phyloP scores from a whole-genome alignment of 2,329 filamentous ascomycete genomes.

The Colletotrichum cuscutae region DNA sequence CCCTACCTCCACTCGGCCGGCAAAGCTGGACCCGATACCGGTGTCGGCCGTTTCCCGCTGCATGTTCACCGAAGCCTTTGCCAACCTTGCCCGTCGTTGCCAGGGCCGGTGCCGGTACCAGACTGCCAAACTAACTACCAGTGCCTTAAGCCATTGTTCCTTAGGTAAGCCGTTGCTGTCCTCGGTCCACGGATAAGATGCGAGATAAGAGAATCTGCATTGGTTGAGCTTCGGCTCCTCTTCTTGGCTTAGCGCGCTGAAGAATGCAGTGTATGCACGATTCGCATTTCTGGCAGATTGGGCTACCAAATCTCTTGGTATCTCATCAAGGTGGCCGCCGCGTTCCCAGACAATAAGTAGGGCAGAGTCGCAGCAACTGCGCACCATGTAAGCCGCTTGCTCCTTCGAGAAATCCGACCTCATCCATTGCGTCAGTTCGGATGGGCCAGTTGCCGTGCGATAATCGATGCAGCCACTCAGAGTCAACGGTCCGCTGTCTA shows the following conservation, averaged over 20 bases:
- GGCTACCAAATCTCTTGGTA: conserved; percentile 10
- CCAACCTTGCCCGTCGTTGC: conserved; percentile 1
- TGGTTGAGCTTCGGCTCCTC: conserved; percentile 21
- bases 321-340: conserved; percentile 3
- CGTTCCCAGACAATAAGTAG: conserved; percentile 2
- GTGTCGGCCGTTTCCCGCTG: conserved; percentile 16
- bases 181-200: conserved; percentile 1
- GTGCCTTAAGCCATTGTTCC: neutral
- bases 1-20: neutral
- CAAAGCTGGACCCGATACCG: conserved; percentile 2
- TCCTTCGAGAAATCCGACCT: conserved; percentile 23
- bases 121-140: too few relatives aligned
- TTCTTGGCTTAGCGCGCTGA: conserved; percentile 18
- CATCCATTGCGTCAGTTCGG: conserved; percentile 28
- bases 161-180: neutral
- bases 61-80: neutral
- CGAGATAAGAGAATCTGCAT: conserved; percentile 24
- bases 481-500: conserved; percentile 15
- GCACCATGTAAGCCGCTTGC: conserved; percentile 17
- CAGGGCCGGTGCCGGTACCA: neutral
- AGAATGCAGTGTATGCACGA: neutral
- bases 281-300: conserved; percentile 13
- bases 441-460: conserved; percentile 18
- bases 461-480: conserved; percentile 23
- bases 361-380: conserved; percentile 30